A percentile compares a stretch with the other conserved stretches of the same genome.
These are phyloP conservation scores for Podaxis pistillaris DNA, from an alignment of 768 basidiomycete genomes.

Conservation along the genomic window DNA sequence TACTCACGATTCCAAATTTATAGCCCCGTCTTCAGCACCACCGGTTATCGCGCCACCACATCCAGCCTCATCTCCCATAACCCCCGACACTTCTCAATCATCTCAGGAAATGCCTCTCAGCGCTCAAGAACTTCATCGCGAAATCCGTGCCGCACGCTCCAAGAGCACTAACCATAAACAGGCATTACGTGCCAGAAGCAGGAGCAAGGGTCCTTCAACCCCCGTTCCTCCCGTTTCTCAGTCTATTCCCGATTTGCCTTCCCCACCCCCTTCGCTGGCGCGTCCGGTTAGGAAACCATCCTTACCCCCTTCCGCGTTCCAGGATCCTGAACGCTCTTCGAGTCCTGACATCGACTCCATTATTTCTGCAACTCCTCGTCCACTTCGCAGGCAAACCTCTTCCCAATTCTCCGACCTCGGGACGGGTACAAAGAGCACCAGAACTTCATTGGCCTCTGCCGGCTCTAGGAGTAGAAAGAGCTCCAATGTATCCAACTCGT, in stretches of 20 bases:
- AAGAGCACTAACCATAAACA: conserved; percentile 6
- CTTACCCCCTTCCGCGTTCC: neutral
- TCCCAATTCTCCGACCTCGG: conserved; percentile 10
- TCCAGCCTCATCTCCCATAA: conserved; percentile 1
- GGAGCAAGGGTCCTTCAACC: conserved; percentile 4
- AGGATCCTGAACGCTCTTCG: conserved; percentile 11
- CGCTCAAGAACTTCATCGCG: conserved; percentile 6
- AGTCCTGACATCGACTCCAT: conserved; percentile 28
- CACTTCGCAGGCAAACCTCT: conserved; percentile 10
- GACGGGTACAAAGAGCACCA: neutral
- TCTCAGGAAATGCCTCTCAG: conserved; percentile 5
- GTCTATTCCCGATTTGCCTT: neutral
- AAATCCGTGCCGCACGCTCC: conserved; percentile 4
- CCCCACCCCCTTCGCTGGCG: neutral
- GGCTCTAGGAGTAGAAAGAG: conserved; percentile 16
- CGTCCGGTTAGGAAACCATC: neutral
- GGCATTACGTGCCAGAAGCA: conserved; percentile 2
- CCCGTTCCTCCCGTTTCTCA: neutral
- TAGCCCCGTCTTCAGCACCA: neutral
- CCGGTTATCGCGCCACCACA: neutral
- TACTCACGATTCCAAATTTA: neutral
- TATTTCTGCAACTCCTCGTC: conserved; percentile 23
- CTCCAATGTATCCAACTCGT: conserved; percentile 4
- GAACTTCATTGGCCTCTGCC: conserved; percentile 6
- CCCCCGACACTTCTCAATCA: neutral